Evolutionary conservation across 345 rosid genomes (phyloP).

Genomic region (Populus alba): DNA sequence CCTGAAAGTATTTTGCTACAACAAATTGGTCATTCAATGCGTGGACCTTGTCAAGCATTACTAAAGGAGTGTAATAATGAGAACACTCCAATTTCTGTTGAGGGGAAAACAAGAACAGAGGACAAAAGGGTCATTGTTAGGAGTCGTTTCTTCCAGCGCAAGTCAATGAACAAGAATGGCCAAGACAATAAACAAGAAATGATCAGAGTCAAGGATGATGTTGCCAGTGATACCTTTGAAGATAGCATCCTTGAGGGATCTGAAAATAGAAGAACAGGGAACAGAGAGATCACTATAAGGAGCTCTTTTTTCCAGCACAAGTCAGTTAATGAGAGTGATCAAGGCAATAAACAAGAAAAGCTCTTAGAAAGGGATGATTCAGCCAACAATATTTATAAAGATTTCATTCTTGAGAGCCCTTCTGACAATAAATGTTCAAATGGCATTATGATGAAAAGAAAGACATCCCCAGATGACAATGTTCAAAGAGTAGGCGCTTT

Average conservation of each 20-base stretch:
- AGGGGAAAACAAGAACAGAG: conserved; percentile 43
- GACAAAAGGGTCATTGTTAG: conserved; percentile 48
- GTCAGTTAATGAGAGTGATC: conserved; percentile 7
- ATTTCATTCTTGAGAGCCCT: conserved; percentile 18
- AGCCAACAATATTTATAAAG: conserved; percentile 11
- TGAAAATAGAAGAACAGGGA: conserved; percentile 4
- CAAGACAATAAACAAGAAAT: conserved; percentile 35
- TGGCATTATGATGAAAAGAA: conserved; percentile 53
- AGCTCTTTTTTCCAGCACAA: conserved; percentile 23
- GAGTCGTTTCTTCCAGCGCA: conserved; percentile 65
- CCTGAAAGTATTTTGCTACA: conserved; percentile 17
- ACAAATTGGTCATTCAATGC: conserved; percentile 23
- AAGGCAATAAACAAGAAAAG: conserved; percentile 1
- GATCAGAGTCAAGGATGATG: conserved; percentile 24
- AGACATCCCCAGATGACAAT: conserved; percentile 35
- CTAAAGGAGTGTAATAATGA: conserved; percentile 27
- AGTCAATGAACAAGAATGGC: conserved; percentile 39
- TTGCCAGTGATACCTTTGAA: conserved; percentile 9
- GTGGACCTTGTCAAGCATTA: conserved; percentile 30
- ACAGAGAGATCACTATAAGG: conserved; percentile 9
- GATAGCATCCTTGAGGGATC: neutral
- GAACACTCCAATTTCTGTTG: conserved; percentile 25
- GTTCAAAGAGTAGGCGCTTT: conserved; percentile 44
- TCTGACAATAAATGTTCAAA: conserved; percentile 17
- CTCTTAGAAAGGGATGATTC: neutral